Percentiles rank a stretch among this genome's conserved stretches.
Evolutionary conservation across 2,329 filamentous ascomycete genomes (phyloP).

Genomic region (Fusarium coicis): DNA sequence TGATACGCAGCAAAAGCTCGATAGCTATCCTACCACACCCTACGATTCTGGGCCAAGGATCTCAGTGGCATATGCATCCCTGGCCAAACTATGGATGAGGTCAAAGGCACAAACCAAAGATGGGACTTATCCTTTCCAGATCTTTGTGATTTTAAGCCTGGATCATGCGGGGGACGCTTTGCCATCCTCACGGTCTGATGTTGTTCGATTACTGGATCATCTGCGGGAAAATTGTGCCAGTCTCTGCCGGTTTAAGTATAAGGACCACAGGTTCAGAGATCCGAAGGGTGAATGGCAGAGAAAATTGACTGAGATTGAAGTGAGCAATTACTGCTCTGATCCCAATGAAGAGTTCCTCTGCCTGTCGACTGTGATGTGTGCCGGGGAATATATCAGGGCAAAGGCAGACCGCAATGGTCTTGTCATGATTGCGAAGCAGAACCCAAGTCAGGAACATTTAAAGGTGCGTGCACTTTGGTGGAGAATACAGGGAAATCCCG

Average conservation of each 20-base stretch:
- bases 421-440: background rate
- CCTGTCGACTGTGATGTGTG: background rate
- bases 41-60: background rate
- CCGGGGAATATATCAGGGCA: background rate
- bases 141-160: no score
- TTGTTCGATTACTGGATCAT: conserved; percentile 1
- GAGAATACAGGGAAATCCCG: background rate
- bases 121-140: no score
- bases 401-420: background rate
- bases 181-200: fast-evolving
- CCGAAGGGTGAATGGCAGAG: fast-evolving
- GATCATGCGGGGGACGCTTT: fast-evolving
- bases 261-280: background rate
- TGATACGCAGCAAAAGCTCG: background rate
- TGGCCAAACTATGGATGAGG: background rate
- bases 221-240: background rate
- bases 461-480: background rate
- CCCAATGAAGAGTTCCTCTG: background rate
- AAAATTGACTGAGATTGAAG: background rate
- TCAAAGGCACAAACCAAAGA: no score
- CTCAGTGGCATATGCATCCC: background rate
- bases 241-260: fast-evolving
- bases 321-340: background rate
- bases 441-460: fast-evolving
- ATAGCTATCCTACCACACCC: fast-evolving